Percentiles rank a stretch among this genome's conserved stretches.
phyloP scores from a whole-genome alignment of 2,329 filamentous ascomycete genomes.

The Penicillium nordicum region DNA sequence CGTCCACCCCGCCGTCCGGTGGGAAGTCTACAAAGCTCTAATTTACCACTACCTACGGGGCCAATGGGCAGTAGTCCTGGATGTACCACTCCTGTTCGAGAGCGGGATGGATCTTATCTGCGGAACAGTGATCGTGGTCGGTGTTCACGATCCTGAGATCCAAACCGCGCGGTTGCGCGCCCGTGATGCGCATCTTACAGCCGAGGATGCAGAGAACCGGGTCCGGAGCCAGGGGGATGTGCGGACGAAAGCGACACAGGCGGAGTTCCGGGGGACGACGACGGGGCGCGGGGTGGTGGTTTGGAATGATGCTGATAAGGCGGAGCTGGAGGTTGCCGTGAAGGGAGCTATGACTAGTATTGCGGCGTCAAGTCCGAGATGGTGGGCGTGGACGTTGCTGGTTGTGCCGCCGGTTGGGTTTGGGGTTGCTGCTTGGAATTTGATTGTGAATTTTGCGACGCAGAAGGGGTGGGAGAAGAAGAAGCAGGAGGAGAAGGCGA shows the following conservation, averaged over 20 bases:
- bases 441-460: conserved; percentile 67
- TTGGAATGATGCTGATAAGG: conserved; percentile 80
- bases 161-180: conserved; percentile 77
- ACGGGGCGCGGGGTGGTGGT: conserved; percentile 69
- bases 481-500: conserved; percentile 58
- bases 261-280: conserved; percentile 58
- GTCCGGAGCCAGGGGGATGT: conserved; percentile 86
- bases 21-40: conserved; percentile 74
- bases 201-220: conserved; percentile 83
- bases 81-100: conserved; percentile 91
- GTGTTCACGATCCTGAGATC: conserved; percentile 70
- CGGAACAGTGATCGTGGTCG: conserved; percentile 81
- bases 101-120: conserved; percentile 80
- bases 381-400: conserved; percentile 75
- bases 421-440: conserved; percentile 65
- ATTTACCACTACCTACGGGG: conserved; percentile 70
- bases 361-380: conserved; percentile 62
- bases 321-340: conserved; percentile 66
- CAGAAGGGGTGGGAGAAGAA: conserved; percentile 67
- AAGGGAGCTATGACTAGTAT: conserved; percentile 63
- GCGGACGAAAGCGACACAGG: conserved; percentile 73
- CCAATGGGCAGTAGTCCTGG: conserved; percentile 83
- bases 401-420: conserved; percentile 72
- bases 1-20: conserved; percentile 84
- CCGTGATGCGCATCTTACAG: conserved; percentile 71